phyloP scores from a whole-genome alignment of 148 eudicot species.

The Salicornia ramosissima region DNA sequence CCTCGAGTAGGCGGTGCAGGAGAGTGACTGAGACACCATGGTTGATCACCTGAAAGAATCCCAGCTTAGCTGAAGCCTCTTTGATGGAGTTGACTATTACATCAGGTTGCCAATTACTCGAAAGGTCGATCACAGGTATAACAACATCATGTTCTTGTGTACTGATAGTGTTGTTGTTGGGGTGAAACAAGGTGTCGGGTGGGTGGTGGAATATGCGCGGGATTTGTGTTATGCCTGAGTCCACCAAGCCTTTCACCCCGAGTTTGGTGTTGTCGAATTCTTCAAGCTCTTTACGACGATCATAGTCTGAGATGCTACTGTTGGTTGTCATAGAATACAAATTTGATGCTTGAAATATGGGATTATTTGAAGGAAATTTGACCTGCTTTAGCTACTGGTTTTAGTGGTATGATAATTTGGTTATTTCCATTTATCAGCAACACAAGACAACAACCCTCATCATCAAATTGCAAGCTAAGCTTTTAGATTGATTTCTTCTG shows the following conservation, averaged over 20 bases:
- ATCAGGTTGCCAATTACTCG: slow-evolving; percentile 22
- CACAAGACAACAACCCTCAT: too few relatives aligned
- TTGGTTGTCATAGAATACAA: too few relatives aligned
- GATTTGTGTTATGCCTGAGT: slow-evolving; percentile 49
- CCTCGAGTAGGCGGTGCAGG: slow-evolving; percentile 20
- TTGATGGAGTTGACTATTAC: slow-evolving; percentile 26
- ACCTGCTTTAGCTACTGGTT: too few relatives aligned
- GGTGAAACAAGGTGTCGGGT: slow-evolving; percentile 26
- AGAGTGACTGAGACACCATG: slow-evolving; percentile 33
- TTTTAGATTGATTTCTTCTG: too few relatives aligned
- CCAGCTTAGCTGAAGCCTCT: slow-evolving; percentile 36
- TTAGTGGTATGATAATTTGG: too few relatives aligned
- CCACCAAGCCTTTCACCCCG: slow-evolving; percentile 73
- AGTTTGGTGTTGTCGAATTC: slow-evolving; percentile 57
- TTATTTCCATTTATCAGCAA: too few relatives aligned
- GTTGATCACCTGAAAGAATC: slow-evolving; percentile 58
- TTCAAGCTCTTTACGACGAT: slow-evolving; percentile 39
- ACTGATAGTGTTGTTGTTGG: background rate
- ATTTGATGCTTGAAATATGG: too few relatives aligned
- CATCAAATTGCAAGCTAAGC: too few relatives aligned
- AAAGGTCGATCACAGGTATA: slow-evolving; percentile 54
- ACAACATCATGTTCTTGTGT: background rate
- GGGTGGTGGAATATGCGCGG: slow-evolving; percentile 61
- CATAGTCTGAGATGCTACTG: too few relatives aligned
- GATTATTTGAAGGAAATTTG: too few relatives aligned